Base-by-base conservation (phyloP, 2,329 filamentous ascomycete species). In the Aspergillus felis region DNA sequence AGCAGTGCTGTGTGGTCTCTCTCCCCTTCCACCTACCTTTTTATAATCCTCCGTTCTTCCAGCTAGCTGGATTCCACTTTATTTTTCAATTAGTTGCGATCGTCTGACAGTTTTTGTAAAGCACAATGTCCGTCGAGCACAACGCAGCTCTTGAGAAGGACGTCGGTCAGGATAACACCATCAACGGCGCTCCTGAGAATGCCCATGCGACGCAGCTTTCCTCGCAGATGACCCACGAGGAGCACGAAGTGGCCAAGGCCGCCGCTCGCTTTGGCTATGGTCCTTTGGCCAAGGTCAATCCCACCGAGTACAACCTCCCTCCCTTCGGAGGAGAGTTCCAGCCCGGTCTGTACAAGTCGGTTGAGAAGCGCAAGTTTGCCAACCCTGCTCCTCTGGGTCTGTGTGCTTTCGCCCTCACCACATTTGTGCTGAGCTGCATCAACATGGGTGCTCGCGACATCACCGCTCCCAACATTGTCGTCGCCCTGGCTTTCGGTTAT, bases 331-430 rank as follows among this genome's bases (percentile, higher is more conserved):
- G 87, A 77, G 86, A 87, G 68, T 86, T 90, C 74, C 87, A 91
- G 74, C 87, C 88, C 53, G 87, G 87, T 76, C 77, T 83, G 54
- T 84, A 87, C 81, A 85, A 82, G 74, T 79, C 85, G 8, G 83
- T 85, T 75, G 82, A 84, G 71, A 63, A 71, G 24, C 86, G 87
- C 76, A 88, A 89, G 78, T 85, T 92, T 73, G 90, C 83, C 78
- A 92, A 92, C 76, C 90, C 90, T 4, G 89, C 87, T 54, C 90
- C 89, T 29, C 81, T 92, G 42, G 90, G 90, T 62, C 84, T 93
- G 51, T 84, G 80, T 60, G 90, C 88, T 71, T 93, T 93, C 79
- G 90, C 90, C 61, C 80, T 93, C 69, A 93, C 90, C 54, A 93
- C 90, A 12, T 93, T 93, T 72, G 84, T 93, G 41, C 82, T 93